Conservation (phyloP, 1,284 basidiomycete genomes). For the Cryptococcus wingfieldii region DNA sequence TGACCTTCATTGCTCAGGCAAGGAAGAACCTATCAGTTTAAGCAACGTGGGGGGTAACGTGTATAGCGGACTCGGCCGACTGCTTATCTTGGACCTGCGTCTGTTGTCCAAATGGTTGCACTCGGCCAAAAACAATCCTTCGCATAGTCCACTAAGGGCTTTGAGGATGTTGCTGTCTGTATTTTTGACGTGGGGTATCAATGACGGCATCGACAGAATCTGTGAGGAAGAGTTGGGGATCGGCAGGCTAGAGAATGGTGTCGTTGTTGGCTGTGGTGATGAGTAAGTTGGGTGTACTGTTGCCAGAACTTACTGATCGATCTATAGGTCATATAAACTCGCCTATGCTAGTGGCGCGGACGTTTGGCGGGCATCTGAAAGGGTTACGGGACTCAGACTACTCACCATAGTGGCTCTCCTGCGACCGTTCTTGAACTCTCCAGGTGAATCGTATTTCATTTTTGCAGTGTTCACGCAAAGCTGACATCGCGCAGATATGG, state of each 20-base stretch:
- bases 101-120: slow-evolving; percentile 21
- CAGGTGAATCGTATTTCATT: slow-evolving; percentile 53
- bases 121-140: slow-evolving; percentile 7
- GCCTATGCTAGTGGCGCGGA: slow-evolving; percentile 7
- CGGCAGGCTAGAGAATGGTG: slow-evolving; percentile 47
- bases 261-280: slow-evolving; percentile 52
- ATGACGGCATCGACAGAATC: slow-evolving; percentile 62
- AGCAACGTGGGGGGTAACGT: too few species aligned
- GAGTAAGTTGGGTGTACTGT: slow-evolving; percentile 50
- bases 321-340: neutral
- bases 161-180: slow-evolving; percentile 45
- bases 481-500: slow-evolving; percentile 54
- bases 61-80: slow-evolving; percentile 5
- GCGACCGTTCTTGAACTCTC: slow-evolving; percentile 64
- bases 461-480: neutral
- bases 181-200: slow-evolving; percentile 52
- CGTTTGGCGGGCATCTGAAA: slow-evolving; percentile 67
- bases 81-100: slow-evolving; percentile 28
- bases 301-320: neutral
- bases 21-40: too few species aligned
- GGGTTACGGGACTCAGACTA: slow-evolving; percentile 63
- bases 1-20: too few species aligned
- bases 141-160: slow-evolving; percentile 23
- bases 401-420: slow-evolving; percentile 65
- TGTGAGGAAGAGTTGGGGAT: slow-evolving; percentile 50